Evolutionary conservation across 164 flowering plant species (phyloP).

Genomic region (Litsea cubeba): DNA sequence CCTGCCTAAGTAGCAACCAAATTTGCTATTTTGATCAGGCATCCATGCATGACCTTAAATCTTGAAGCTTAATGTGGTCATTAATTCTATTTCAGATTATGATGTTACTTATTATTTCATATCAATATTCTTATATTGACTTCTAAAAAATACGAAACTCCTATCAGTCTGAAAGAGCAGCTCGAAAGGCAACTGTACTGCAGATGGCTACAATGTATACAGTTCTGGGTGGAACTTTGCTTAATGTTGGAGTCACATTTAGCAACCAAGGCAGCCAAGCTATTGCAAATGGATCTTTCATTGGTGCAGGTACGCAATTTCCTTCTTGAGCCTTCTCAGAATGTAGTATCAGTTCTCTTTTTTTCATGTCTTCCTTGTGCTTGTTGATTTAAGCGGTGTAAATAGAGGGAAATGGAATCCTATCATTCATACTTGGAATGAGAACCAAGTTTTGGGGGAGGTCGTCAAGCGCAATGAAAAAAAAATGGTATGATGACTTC

Average conservation of each 20-base stretch:
- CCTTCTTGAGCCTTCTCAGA: neutral
- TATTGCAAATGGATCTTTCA: conserved; percentile 70
- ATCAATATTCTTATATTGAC: neutral
- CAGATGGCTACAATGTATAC: conserved; percentile 94
- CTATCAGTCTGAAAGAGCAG: conserved; percentile 85
- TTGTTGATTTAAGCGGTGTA: neutral
- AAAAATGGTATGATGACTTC: no score
- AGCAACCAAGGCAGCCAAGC: conserved; percentile 57
- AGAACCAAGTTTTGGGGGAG: no score
- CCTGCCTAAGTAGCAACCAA: no score
- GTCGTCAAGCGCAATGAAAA: no score
- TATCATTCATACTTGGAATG: no score
- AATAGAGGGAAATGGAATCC: neutral
- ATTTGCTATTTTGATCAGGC: no score
- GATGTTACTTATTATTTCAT: neutral
- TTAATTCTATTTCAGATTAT: neutral
- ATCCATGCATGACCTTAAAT: no score
- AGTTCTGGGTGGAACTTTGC: conserved; percentile 70
- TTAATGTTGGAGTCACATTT: conserved; percentile 68
- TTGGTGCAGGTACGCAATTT: conserved; percentile 59
- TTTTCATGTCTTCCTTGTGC: neutral
- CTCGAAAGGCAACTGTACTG: conserved; percentile 67
- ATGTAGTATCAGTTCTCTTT: neutral
- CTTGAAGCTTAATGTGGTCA: neutral
- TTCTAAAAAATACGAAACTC: neutral